These are phyloP conservation scores for Ehretia macrophylla DNA, from an alignment of 257 asterid genomes.

Conservation along the genomic window DNA sequence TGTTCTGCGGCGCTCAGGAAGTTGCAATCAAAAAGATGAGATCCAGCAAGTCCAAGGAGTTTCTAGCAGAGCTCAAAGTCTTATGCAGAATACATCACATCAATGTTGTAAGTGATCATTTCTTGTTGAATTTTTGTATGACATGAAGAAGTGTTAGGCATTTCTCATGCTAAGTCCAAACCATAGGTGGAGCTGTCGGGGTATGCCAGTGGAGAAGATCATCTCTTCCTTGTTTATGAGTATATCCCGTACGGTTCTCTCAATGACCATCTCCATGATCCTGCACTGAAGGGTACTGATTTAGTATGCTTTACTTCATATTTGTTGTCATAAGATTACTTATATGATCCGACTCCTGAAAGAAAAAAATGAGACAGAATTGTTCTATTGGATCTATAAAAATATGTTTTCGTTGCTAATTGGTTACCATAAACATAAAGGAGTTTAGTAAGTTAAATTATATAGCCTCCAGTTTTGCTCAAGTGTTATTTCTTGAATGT, in stretches of 20 bases:
- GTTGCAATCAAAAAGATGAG: slow-evolving; percentile 88
- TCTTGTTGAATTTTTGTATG: slow-evolving; percentile 5
- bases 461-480: too few relatives aligned
- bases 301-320: too few relatives aligned
- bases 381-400: too few relatives aligned
- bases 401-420: too few relatives aligned
- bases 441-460: too few relatives aligned
- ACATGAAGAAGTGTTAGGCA: neutral
- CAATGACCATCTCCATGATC: slow-evolving; percentile 72
- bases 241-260: slow-evolving; percentile 65
- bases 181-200: slow-evolving; percentile 82
- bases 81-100: slow-evolving; percentile 83
- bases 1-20: slow-evolving; percentile 35
- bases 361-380: too few relatives aligned
- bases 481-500: neutral
- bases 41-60: slow-evolving; percentile 79
- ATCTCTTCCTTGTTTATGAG: slow-evolving; percentile 77
- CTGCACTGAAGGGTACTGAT: slow-evolving; percentile 62
- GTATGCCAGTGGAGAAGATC: slow-evolving; percentile 76
- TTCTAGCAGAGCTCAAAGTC: slow-evolving; percentile 78
- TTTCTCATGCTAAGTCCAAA: slow-evolving; percentile 5
- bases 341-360: too few relatives aligned
- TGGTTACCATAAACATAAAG: neutral
- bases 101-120: slow-evolving; percentile 59
- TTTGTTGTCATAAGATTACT: too few relatives aligned